A percentile compares a stretch with the other conserved stretches of the same genome.
These are phyloP conservation scores for Brassica cretica DNA, from an alignment of 345 rosid species.

Conservation along the genomic window DNA sequence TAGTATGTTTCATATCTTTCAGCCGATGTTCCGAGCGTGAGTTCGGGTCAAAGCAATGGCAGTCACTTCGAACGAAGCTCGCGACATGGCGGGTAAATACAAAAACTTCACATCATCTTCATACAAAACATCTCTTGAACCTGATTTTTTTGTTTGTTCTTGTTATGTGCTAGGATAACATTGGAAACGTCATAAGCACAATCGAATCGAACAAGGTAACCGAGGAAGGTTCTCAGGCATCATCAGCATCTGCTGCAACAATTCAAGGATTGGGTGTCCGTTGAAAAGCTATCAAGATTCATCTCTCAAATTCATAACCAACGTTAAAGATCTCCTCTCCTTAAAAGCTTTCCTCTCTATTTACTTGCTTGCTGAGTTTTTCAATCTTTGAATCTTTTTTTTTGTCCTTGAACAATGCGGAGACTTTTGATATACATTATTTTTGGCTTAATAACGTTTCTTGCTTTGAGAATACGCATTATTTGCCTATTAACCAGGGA, in stretches of 20 bases:
- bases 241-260: conserved; percentile 37
- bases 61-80: conserved; percentile 64
- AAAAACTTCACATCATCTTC: not conserved
- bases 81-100: conserved; percentile 74
- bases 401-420: conserved; percentile 31
- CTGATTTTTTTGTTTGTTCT: not conserved
- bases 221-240: conserved; percentile 73
- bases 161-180: conserved; percentile 58
- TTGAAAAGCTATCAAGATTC: conserved; percentile 26
- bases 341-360: conserved; percentile 9
- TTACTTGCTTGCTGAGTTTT: conserved; percentile 23
- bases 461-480: not conserved
- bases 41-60: conserved; percentile 81
- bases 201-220: conserved; percentile 83
- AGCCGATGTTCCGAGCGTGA: conserved; percentile 78
- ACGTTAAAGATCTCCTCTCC: conserved; percentile 15
- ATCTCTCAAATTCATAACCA: conserved; percentile 15
- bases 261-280: conserved; percentile 58
- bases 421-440: conserved; percentile 26
- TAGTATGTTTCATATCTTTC: conserved; percentile 29
- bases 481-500: not conserved
- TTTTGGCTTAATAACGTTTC: conserved; percentile 2
- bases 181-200: conserved; percentile 69
- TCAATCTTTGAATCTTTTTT: conserved; percentile 17
- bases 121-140: conserved; percentile 3